phyloP scores from a whole-genome alignment of 192 early-diverging fungal genomes.

The Coemansia sp. region DNA sequence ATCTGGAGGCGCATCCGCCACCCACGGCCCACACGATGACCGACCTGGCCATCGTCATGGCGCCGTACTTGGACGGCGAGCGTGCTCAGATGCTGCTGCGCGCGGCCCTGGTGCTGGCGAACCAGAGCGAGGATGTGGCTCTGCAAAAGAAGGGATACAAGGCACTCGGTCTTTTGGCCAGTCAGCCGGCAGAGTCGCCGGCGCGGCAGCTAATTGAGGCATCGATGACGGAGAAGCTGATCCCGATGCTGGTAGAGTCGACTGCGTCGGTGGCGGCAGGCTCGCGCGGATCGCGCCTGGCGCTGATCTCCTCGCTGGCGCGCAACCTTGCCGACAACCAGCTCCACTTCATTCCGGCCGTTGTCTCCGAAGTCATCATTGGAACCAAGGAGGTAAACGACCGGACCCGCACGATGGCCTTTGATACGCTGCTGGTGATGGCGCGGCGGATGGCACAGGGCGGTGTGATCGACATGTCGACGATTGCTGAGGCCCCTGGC shows the following conservation, averaged over 20 bases:
- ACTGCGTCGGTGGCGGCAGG: constrained; percentile 58
- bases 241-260: constrained; percentile 73
- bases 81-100: constrained; percentile 57
- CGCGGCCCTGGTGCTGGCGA: constrained; percentile 37
- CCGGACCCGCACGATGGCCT: constrained; percentile 74
- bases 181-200: constrained; percentile 23
- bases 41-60: constrained; percentile 74
- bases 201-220: constrained; percentile 25
- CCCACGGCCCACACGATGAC: constrained; percentile 82
- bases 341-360: constrained; percentile 79
- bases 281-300: constrained; percentile 78
- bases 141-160: constrained; percentile 97
- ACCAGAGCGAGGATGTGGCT: constrained; percentile 61
- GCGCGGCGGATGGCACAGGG: constrained; percentile 82
- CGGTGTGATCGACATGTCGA: constrained; percentile 45
- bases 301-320: constrained; percentile 60
- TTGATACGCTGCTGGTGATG: constrained; percentile 82
- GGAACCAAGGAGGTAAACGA: constrained; percentile 92
- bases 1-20: constrained; percentile 51
- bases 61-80: constrained; percentile 64
- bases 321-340: constrained; percentile 57
- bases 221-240: constrained; percentile 54
- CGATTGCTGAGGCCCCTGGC: constrained; percentile 15
- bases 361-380: constrained; percentile 87
- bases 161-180: constrained; percentile 54